Evolutionary conservation across 441 rosid species (phyloP), one percentile per base, ranked within the genome.

Genomic region (Raphanus hybrid): DNA sequence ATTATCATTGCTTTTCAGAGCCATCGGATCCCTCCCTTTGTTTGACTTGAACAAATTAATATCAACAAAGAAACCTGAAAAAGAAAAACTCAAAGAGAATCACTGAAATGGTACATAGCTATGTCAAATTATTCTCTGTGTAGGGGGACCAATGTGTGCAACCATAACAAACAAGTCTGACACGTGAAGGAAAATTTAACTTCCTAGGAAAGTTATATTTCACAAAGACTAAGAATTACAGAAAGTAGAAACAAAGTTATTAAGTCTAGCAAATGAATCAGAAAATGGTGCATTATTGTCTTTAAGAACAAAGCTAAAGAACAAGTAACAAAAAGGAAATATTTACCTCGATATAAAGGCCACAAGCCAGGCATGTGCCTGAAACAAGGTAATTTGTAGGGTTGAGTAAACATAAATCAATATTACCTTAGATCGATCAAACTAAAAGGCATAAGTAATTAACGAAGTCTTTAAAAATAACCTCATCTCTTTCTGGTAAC

Each of bases 271-370:
- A 50, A 50, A 67, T 73, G 50, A 60, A 59, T 7, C 34, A 63
- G 70, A 79, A 78, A 32, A 20, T 73, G 32, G 9, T 73, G 63
- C 75, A 58, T 29, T 29, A 63, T 54, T 50, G 43, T 41, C 55
- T 43, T 74, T 6, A 54, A 54, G 32, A 64, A 60, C 23, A 74
- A 70, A 57, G 4, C 14, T 43, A 58, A 63, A 55, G 62, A 32
- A 39, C 41, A 54, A 68, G 45, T 1, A 75, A 59, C 58, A n/a
- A 58, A 67, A 41, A 35, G 2, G 1, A 45, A 16, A 11, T 2
- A 12, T 65, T 78, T 90, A 93, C 99, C 99, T 91, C 99, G 97
- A 88, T 96, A 96, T 61, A 96, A 83, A 62, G 99, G 99, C 99
- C 99, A 93, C 79, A 96, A 77, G 75, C 88, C 91, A 5, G 90